phyloP scores from a whole-genome alignment of 345 rosid genomes.

The Cardiospermum halicacabum region DNA sequence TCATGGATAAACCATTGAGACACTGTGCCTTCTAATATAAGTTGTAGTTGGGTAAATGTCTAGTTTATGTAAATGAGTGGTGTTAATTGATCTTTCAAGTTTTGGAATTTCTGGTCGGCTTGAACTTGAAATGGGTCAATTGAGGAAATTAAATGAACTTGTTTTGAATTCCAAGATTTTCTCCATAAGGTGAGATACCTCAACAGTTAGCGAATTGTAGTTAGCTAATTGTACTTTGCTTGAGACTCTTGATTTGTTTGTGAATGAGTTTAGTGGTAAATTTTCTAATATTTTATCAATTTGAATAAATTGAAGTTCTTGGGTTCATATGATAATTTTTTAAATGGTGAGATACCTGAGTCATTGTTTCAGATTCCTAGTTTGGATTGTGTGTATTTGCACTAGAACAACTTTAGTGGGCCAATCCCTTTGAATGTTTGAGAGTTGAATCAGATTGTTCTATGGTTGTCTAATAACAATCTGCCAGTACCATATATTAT shows the following conservation, averaged over 20 bases:
- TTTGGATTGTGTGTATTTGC: slow-evolving; percentile 33
- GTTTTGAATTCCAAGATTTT: slow-evolving; percentile 52
- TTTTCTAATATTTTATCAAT: slow-evolving; percentile 36
- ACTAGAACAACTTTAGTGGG: slow-evolving; percentile 51
- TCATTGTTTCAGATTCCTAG: slow-evolving; percentile 40
- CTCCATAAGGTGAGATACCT: slow-evolving; percentile 51
- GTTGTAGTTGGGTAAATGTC: slow-evolving; percentile 57
- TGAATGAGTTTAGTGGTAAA: slow-evolving; percentile 46
- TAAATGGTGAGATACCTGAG: slow-evolving; percentile 54
- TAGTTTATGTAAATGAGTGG: slow-evolving; percentile 55
- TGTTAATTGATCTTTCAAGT: slow-evolving; percentile 41
- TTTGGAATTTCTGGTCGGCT: slow-evolving; percentile 50
- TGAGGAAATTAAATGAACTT: slow-evolving; percentile 34
- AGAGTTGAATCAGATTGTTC: slow-evolving; percentile 29
- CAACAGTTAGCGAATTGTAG: slow-evolving; percentile 35
- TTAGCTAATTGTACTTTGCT: slow-evolving; percentile 53
- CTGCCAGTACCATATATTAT: slow-evolving; percentile 58
- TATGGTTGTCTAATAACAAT: slow-evolving; percentile 39
- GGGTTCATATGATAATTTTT: slow-evolving; percentile 39
- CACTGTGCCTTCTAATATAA: slow-evolving; percentile 33
- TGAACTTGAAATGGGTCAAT: slow-evolving; percentile 45
- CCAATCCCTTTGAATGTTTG: slow-evolving; percentile 60
- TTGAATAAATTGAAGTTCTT: slow-evolving; percentile 31
- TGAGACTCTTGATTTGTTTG: slow-evolving; percentile 45
- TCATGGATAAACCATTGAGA: slow-evolving; percentile 43